Conservation (phyloP, 2,329 filamentous ascomycete genomes). For the Chaetomium sp. region DNA sequence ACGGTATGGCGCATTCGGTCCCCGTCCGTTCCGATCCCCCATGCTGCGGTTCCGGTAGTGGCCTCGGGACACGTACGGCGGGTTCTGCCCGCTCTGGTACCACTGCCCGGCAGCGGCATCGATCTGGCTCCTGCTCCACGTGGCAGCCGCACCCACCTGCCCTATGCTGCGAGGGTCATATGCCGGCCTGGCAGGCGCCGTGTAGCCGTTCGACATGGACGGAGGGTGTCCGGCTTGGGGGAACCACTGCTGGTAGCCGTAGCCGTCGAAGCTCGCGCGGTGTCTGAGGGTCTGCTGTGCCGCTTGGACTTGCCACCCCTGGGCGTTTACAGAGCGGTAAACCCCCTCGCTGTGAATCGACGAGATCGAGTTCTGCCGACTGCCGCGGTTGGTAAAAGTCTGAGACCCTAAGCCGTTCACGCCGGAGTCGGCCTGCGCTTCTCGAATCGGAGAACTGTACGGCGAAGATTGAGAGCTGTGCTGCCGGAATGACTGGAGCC, state of each 20-base stretch:
- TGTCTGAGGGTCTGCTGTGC: conserved; percentile 36
- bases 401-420: conserved; percentile 33
- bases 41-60: conserved; percentile 46
- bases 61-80: conserved; percentile 41
- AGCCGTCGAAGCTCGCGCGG: conserved; percentile 41
- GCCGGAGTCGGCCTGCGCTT: conserved; percentile 36
- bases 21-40: conserved; percentile 36
- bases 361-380: conserved; percentile 41
- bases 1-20: conserved; percentile 47
- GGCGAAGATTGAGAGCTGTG: conserved; percentile 23
- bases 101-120: conserved; percentile 35
- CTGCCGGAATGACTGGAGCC: conserved; percentile 34
- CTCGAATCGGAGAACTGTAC: conserved; percentile 36
- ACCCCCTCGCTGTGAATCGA: conserved; percentile 35
- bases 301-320: conserved; percentile 30
- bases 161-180: conserved; percentile 35
- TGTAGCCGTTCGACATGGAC: conserved; percentile 37
- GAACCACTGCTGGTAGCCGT: conserved; percentile 30
- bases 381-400: conserved; percentile 35
- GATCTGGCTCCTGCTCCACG: conserved; percentile 36
- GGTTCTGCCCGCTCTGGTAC: conserved; percentile 40
- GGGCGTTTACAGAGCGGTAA: conserved; percentile 27
- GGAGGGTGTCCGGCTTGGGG: conserved; percentile 30
- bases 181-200: conserved; percentile 26
- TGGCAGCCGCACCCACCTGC: conserved; percentile 24